Evolutionary conservation across 768 basidiomycete species (phyloP).

Genomic region (Kwoniella newhampshirensis): DNA sequence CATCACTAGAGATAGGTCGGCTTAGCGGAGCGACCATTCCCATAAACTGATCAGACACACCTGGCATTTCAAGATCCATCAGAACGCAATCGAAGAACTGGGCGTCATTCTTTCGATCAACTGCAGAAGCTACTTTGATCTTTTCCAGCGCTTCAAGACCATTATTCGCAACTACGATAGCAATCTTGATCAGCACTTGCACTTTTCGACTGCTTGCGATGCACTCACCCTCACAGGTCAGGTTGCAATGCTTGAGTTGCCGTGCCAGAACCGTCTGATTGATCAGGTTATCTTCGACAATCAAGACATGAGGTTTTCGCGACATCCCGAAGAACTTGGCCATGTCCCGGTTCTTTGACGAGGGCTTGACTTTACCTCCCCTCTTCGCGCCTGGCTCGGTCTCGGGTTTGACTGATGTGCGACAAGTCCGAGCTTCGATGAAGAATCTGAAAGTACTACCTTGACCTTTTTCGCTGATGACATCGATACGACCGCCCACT

Average conservation of each 20-base stretch:
- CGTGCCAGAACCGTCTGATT: conserved; percentile 48
- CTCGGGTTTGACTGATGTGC: background rate
- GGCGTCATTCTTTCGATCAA: conserved; percentile 8
- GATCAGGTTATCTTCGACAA: conserved; percentile 51
- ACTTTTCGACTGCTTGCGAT: too few relatives aligned
- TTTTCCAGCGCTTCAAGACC: conserved; percentile 48
- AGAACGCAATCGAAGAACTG: conserved; percentile 44
- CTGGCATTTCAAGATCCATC: conserved; percentile 52
- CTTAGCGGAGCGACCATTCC: background rate
- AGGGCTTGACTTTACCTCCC: background rate
- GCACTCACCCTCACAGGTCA: conserved; percentile 45
- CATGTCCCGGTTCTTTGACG: conserved; percentile 4
- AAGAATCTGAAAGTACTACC: conserved; percentile 56
- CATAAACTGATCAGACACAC: conserved; percentile 15
- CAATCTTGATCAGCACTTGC: conserved; percentile 9
- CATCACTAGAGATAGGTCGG: conserved; percentile 37
- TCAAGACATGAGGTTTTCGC: conserved; percentile 35
- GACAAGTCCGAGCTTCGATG: conserved; percentile 40
- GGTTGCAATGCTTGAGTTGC: conserved; percentile 46
- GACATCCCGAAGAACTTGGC: conserved; percentile 3
- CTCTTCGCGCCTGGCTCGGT: background rate
- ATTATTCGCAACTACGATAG: conserved; percentile 34
- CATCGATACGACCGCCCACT: conserved; percentile 55
- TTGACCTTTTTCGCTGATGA: conserved; percentile 52
- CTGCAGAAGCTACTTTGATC: conserved; percentile 31